A percentile compares a stretch with the other conserved stretches of the same genome.
These are phyloP conservation scores for Aureobasidium lini DNA, from an alignment of 2,329 filamentous ascomycete genomes.

Conservation along the genomic window DNA sequence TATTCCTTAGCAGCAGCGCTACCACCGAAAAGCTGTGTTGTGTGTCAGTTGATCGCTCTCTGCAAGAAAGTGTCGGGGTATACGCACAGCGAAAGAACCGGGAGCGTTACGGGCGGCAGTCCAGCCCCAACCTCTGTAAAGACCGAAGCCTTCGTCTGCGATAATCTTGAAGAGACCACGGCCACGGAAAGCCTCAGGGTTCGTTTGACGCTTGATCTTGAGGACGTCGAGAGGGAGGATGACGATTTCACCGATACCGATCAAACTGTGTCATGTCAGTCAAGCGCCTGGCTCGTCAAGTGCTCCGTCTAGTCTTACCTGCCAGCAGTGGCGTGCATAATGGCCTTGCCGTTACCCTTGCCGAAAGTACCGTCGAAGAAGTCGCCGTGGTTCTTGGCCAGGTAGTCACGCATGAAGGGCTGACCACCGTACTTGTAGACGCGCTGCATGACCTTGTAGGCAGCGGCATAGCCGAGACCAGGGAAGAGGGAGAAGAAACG, in stretches of 20 bases:
- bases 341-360: constrained; percentile 94
- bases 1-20: constrained; percentile 98
- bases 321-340: constrained; percentile 95
- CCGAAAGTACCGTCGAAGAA: constrained; percentile 86
- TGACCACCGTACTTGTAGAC: constrained; percentile 99
- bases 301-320: constrained; percentile 46
- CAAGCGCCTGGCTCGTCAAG: neutral
- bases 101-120: constrained; percentile 95
- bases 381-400: constrained; percentile 68
- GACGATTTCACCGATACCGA: constrained; percentile 95
- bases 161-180: constrained; percentile 86
- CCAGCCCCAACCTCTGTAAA: constrained; percentile 97
- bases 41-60: neutral
- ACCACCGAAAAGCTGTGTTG: constrained; percentile 77
- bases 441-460: constrained; percentile 93
- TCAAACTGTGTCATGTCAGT: constrained; percentile 51
- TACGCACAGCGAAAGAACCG: constrained; percentile 84
- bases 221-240: constrained; percentile 91
- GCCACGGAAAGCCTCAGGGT: constrained; percentile 94
- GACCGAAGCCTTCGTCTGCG: constrained; percentile 84
- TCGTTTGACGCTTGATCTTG: constrained; percentile 99
- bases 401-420: constrained; percentile 86
- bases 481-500: constrained; percentile 97
- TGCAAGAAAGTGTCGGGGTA: neutral
- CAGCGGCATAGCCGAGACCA: constrained; percentile 91